phyloP scores from a whole-genome alignment of 257 asterid genomes.

The Anisodus acutangulus region DNA sequence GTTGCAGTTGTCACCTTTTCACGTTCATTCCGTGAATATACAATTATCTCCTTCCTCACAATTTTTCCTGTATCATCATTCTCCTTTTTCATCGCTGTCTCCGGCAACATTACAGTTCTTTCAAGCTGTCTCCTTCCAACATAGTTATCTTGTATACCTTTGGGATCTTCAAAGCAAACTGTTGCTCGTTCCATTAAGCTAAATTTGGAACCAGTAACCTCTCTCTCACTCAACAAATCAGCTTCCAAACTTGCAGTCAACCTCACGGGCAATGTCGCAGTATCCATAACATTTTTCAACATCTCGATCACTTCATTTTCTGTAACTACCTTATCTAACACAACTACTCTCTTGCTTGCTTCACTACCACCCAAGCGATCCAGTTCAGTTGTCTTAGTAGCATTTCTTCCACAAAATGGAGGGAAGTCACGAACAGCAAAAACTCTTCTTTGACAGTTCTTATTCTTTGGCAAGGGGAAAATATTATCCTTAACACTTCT shows the following conservation, averaged over 20 bases:
- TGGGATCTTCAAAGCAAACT: conserved; percentile 29
- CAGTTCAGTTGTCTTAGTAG: conserved; percentile 39
- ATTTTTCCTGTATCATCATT: not conserved
- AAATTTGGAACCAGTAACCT: conserved; percentile 18
- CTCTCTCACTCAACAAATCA: conserved; percentile 1
- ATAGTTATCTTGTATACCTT: conserved; percentile 24
- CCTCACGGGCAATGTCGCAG: conserved; percentile 15
- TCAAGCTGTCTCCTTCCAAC: not conserved
- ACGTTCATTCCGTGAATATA: conserved; percentile 35
- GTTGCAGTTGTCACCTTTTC: conserved; percentile 40
- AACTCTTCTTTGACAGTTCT: conserved; percentile 60
- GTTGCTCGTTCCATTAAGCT: not conserved
- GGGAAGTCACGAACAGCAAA: conserved; percentile 86
- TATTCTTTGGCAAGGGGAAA: conserved; percentile 51
- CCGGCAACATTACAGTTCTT: conserved; percentile 22
- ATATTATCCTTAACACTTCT: conserved; percentile 32
- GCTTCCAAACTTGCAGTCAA: not conserved
- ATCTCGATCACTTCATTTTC: conserved; percentile 33
- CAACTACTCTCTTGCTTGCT: not conserved
- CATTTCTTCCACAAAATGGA: conserved; percentile 61
- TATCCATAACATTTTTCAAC: conserved; percentile 35
- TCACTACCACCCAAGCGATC: conserved; percentile 32
- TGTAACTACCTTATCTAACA: conserved; percentile 32
- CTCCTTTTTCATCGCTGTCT: conserved; percentile 22
- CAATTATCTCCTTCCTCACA: conserved; percentile 29